phyloP scores from a whole-genome alignment of 352 stramenopile genomes.

The Globisporangium cystogenes region DNA sequence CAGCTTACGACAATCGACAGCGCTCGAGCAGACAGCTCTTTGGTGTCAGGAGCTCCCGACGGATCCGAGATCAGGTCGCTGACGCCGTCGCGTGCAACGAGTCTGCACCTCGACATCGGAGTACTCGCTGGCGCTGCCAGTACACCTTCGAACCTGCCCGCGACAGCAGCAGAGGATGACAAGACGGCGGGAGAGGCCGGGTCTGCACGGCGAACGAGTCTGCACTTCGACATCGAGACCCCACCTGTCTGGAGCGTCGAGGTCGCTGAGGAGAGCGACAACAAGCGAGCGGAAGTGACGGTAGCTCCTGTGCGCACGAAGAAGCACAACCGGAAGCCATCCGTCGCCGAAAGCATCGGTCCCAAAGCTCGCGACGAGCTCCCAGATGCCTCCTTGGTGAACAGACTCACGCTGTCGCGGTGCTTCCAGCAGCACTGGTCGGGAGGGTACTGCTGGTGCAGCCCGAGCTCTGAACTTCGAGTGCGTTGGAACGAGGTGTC shows the following conservation, averaged over 20 bases:
- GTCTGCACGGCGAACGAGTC: background rate
- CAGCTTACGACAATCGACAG: background rate
- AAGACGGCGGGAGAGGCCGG: background rate
- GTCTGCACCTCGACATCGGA: background rate
- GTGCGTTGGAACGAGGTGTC: conserved; percentile 20
- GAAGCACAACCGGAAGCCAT: conserved; percentile 1
- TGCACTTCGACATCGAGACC: background rate
- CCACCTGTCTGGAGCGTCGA: background rate
- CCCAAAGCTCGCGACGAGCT: conserved; percentile 1
- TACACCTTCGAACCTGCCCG: background rate
- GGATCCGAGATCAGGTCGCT: background rate
- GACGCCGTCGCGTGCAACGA: background rate
- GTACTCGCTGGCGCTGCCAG: background rate
- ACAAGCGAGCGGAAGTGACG: background rate
- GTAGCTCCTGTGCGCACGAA: background rate
- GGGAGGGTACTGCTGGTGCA: conserved; percentile 56
- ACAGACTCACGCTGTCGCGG: conserved; percentile 34
- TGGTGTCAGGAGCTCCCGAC: background rate
- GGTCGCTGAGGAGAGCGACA: background rate
- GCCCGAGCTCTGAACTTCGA: conserved; percentile 11
- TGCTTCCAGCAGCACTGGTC: conserved; percentile 44
- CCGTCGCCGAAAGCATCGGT: conserved; percentile 7
- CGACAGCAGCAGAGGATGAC: background rate
- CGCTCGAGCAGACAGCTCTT: background rate
- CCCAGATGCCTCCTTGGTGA: conserved; percentile 19